Percentiles rank a stretch among this genome's conserved stretches.
phyloP scores from a whole-genome alignment of 371 early-diverging fungal genomes.

The Dichotomocladium elegans region DNA sequence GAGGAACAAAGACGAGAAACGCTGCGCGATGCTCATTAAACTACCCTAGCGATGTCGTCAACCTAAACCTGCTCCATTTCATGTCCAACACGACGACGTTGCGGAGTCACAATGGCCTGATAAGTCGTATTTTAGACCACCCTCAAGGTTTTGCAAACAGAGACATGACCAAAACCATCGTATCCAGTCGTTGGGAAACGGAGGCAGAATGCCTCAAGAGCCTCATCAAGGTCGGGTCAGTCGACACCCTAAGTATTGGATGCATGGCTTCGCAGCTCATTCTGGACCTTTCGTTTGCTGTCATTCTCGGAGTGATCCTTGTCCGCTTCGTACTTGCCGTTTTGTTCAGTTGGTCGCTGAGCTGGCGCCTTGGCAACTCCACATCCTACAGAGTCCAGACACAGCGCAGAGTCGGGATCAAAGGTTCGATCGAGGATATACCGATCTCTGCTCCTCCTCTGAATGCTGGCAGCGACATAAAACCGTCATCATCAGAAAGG shows the following conservation, averaged over 20 bases:
- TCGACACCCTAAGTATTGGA: conserved; percentile 68
- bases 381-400: conserved; percentile 45
- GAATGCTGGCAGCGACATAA: background rate
- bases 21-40: no score
- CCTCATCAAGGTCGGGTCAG: conserved; percentile 61
- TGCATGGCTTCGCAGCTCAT: conserved; percentile 67
- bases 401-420: conserved; percentile 52
- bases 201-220: conserved; percentile 58
- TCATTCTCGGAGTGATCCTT: conserved; percentile 58
- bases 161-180: conserved; percentile 31
- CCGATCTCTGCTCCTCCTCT: conserved; percentile 25
- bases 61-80: conserved; percentile 23
- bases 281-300: conserved; percentile 56
- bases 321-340: conserved; percentile 72
- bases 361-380: conserved; percentile 56
- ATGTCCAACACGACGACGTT: conserved; percentile 18
- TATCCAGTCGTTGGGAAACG: conserved; percentile 9
- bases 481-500: no score
- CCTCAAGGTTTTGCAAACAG: no score
- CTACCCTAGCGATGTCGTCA: conserved; percentile 26
- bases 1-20: no score
- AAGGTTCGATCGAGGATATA: conserved; percentile 54
- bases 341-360: conserved; percentile 70
- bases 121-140: conserved; percentile 6
- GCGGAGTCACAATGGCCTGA: conserved; percentile 15